phyloP scores from a whole-genome alignment of 306 rosid genomes.

The Medicago truncatula region DNA sequence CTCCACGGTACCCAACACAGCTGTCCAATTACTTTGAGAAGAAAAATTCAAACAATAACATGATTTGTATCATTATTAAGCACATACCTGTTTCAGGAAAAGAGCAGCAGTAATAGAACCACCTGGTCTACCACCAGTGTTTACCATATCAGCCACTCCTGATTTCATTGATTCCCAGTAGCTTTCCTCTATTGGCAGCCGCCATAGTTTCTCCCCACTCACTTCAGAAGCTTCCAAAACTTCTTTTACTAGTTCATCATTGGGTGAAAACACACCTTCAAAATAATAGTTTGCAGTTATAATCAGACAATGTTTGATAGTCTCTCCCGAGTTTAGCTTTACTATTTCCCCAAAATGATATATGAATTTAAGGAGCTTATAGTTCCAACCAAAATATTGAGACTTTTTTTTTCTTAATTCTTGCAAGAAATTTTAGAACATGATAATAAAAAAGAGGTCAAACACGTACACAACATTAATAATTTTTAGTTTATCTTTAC shows the following conservation, averaged over 20 bases:
- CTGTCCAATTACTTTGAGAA: conserved; percentile 10
- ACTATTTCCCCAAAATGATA: conserved; percentile 17
- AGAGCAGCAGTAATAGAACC: conserved; percentile 95
- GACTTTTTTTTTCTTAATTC: conserved; percentile 7
- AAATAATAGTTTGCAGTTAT: conserved; percentile 35
- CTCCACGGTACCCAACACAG: background rate
- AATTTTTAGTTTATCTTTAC: conserved; percentile 46
- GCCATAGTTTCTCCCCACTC: conserved; percentile 96
- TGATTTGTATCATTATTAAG: conserved; percentile 3
- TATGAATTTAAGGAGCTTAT: conserved; percentile 19
- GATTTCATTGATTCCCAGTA: conserved; percentile 99
- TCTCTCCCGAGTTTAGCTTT: conserved; percentile 21
- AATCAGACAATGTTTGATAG: conserved; percentile 28
- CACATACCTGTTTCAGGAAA: conserved; percentile 87
- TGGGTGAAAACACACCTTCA: conserved; percentile 89
- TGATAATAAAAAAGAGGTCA: conserved; percentile 2
- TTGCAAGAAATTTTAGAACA: conserved; percentile 7
- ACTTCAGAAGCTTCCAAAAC: conserved; percentile 76
- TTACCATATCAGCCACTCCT: conserved; percentile 95
- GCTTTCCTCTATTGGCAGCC: conserved; percentile 96
- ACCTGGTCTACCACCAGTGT: conserved; percentile 85
- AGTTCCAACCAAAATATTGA: background rate
- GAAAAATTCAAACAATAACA: background rate
- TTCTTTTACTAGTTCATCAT: conserved; percentile 93
- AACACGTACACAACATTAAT: background rate